These are phyloP conservation scores for Colletotrichum horii DNA, from an alignment of 2,329 filamentous ascomycete genomes.

Conservation along the genomic window DNA sequence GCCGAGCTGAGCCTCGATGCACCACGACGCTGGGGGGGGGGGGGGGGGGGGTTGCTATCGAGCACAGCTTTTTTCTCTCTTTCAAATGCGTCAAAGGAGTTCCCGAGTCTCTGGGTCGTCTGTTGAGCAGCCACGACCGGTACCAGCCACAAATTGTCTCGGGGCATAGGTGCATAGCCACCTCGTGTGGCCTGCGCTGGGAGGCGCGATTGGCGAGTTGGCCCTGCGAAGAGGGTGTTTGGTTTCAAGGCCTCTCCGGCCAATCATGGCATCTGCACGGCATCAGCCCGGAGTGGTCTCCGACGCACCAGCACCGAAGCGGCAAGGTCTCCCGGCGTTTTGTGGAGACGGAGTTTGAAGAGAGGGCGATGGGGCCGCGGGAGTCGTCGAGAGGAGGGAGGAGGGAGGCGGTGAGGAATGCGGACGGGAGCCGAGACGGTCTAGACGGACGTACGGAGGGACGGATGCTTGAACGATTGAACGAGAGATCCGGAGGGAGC, in stretches of 20 bases:
- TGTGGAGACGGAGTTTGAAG: neutral
- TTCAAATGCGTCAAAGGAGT: neutral
- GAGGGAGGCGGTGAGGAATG: conserved; percentile 14
- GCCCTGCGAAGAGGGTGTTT: neutral
- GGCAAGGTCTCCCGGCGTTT: conserved; percentile 7
- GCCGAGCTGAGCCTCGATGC: neutral
- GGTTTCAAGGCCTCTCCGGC: neutral
- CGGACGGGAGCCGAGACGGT: conserved; percentile 3
- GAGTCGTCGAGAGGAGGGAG: neutral
- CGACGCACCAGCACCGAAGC: conserved; percentile 18
- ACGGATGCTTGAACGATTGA: neutral
- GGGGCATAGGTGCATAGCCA: conserved; percentile 5
- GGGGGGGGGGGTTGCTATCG: neutral
- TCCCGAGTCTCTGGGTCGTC: neutral
- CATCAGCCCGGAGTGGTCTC: conserved; percentile 10
- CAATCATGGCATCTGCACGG: conserved; percentile 1
- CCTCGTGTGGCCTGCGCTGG: neutral
- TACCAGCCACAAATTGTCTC: conserved; percentile 10
- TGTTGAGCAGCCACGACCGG: neutral
- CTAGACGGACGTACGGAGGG: neutral
- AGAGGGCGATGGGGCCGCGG: neutral
- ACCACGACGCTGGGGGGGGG: neutral
- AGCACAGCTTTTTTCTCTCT: neutral
- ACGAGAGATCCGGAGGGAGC: neutral
- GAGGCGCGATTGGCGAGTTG: conserved; percentile 8